Conservation (phyloP, 352 stramenopile species). For the Thraustochytrium striatum region DNA sequence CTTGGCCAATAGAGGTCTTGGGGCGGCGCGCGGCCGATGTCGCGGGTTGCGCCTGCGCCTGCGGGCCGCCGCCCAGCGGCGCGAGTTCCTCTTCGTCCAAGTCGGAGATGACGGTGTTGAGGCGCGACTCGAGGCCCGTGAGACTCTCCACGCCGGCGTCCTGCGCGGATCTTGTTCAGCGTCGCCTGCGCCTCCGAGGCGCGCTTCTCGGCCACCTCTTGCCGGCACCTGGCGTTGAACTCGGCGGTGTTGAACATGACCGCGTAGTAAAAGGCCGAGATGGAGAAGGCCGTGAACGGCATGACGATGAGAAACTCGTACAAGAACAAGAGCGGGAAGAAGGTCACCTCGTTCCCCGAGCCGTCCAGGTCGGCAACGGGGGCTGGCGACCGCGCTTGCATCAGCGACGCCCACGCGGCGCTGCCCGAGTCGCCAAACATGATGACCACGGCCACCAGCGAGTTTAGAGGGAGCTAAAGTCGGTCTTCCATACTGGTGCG, state of each 20-base stretch:
- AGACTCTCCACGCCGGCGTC: too few relatives aligned
- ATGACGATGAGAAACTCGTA: slow-evolving; percentile 44
- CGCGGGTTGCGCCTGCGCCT: too few relatives aligned
- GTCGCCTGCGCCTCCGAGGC: not conserved
- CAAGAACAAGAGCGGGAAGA: slow-evolving; percentile 29
- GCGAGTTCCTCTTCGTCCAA: too few relatives aligned
- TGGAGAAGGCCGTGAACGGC: slow-evolving; percentile 15
- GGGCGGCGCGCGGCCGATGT: too few relatives aligned
- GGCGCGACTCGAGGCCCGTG: too few relatives aligned
- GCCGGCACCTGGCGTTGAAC: not conserved
- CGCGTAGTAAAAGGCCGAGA: slow-evolving; percentile 40
- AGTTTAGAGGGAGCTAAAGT: slow-evolving; percentile 33
- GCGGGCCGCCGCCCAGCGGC: too few relatives aligned
- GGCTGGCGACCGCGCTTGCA: not conserved
- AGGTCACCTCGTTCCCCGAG: not conserved
- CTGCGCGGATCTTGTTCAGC: too few relatives aligned
- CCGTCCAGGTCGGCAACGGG: not conserved
- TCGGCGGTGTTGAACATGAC: not conserved
- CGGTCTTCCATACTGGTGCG: not conserved
- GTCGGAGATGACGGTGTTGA: too few relatives aligned
- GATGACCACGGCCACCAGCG: slow-evolving; percentile 23
- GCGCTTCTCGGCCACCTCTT: not conserved
- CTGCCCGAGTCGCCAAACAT: slow-evolving; percentile 31
- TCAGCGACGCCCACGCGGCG: slow-evolving; percentile 19
- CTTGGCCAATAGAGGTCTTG: too few relatives aligned